Conservation (phyloP, 2,329 filamentous ascomycete species). For the Diaporthe australafricana region DNA sequence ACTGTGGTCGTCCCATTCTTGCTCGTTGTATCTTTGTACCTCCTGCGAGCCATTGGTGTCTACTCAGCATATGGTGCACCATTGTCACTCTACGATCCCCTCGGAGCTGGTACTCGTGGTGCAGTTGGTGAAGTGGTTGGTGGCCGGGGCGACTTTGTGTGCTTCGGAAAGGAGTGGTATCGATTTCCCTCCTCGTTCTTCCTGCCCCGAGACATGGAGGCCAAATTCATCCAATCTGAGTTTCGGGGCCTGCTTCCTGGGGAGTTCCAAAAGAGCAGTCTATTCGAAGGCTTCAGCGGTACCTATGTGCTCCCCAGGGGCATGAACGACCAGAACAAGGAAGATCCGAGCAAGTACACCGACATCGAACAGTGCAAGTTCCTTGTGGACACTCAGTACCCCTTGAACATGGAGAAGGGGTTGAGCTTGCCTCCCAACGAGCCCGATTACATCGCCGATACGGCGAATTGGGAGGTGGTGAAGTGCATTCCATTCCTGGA, state of each 20-base stretch:
- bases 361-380: constrained; percentile 82
- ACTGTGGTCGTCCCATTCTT: constrained; percentile 72
- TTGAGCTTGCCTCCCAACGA: constrained; percentile 71
- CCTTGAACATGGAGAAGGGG: constrained; percentile 56
- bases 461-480: constrained; percentile 80
- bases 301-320: constrained; percentile 84
- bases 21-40: constrained; percentile 22
- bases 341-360: constrained; percentile 89
- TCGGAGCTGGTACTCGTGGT: constrained; percentile 66
- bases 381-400: constrained; percentile 88
- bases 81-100: constrained; percentile 74
- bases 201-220: constrained; percentile 82
- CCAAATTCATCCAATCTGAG: constrained; percentile 91
- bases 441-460: constrained; percentile 82
- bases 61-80: constrained; percentile 88
- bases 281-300: constrained; percentile 81
- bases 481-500: constrained; percentile 86
- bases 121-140: constrained; percentile 59
- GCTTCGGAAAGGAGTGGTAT: constrained; percentile 98
- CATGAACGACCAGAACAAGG: constrained; percentile 92
- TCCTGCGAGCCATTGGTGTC: constrained; percentile 75
- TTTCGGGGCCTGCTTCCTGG: constrained; percentile 91
- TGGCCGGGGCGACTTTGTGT: constrained; percentile 76
- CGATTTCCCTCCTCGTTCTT: constrained; percentile 95
- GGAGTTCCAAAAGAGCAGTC: constrained; percentile 82